Base-by-base conservation (phyloP, 139 green algal genomes). In the Chlamydomonas applanata region DNA sequence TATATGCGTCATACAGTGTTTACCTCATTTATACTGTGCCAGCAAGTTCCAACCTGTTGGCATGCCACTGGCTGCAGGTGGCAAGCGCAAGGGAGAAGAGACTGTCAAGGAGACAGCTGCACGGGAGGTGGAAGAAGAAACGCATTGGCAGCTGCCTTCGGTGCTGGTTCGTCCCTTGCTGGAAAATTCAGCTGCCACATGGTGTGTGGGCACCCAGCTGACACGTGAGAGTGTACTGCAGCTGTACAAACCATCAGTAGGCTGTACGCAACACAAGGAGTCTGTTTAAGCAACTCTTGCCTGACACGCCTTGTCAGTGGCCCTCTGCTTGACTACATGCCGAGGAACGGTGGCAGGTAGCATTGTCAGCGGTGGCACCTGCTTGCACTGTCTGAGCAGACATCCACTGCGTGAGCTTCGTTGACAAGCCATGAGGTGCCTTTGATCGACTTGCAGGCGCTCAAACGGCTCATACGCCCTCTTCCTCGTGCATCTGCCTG, bases 121-220 rank as follows among this genome's bases (percentile, higher is more conserved):
- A 19, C 64, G 64, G 35, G 64, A 71, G 20, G 40, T 53, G 36
- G 64, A 71, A 36, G 64, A 71, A 25, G 64, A 71, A 36, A 71
- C 64, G 25, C 64, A 71, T 22, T 71, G 64, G 64, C 64, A 71
- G 64, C 64, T 71, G 32, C 16, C 32, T 25, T 17, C 33, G 2
- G 33, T 16, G 17, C 32, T 13, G 3, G 62, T 69, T 3, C 17
- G 34, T 32, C 62, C 62, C 4, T 27, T 52, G 62, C 62, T 69
- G 9, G 17, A 30, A 4, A 36, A 52, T 36, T 36, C 22, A 36
- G 3, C 53, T 3, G 34, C 2, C 32, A 29, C 22, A 14, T 27
- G 17, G 62, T 69, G 32, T 19, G 59, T 11, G 54, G 14, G 54
- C 14, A 56, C 46, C 4, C 53, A 62, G 20, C 11, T 11, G 5